A percentile compares a stretch with the other conserved stretches of the same genome.
Evolutionary conservation across 345 rosid genomes (phyloP).

Genomic region (Erodium maritimum): DNA sequence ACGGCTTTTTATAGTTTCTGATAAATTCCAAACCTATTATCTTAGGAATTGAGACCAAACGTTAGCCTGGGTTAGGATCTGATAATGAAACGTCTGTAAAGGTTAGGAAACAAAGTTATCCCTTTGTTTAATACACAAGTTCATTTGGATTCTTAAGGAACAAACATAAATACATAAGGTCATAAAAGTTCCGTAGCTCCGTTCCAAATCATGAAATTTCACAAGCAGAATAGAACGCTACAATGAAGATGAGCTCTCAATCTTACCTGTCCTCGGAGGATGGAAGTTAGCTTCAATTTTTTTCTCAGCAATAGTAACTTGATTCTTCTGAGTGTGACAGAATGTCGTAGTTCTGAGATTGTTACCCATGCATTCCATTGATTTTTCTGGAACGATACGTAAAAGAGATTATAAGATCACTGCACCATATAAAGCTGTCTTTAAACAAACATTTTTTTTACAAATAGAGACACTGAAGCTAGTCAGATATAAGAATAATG

Average conservation of each 20-base stretch:
- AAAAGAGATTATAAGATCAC: slow-evolving; percentile 5
- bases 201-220: not conserved
- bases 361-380: slow-evolving; percentile 81
- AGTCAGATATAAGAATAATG: not conserved
- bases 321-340: slow-evolving; percentile 67
- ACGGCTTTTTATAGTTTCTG: too few relatives aligned
- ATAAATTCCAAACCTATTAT: too few relatives aligned
- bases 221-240: not conserved
- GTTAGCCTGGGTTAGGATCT: too few relatives aligned
- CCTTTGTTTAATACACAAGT: not conserved
- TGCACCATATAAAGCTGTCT: not conserved
- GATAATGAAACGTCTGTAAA: too few relatives aligned
- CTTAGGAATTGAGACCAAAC: too few relatives aligned
- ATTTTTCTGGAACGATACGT: slow-evolving; percentile 41
- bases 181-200: too few relatives aligned
- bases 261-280: slow-evolving; percentile 79
- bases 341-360: slow-evolving; percentile 59
- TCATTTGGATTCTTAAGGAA: not conserved
- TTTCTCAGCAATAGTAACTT: slow-evolving; percentile 64
- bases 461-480: slow-evolving; percentile 16
- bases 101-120: too few relatives aligned
- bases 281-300: slow-evolving; percentile 68
- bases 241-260: slow-evolving; percentile 11
- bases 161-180: not conserved
- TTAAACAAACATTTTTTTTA: slow-evolving; percentile 45